Evolutionary conservation across 768 basidiomycete genomes (phyloP), one percentile per base, ranked within the genome.

Genomic region (Rickenella mellea): DNA sequence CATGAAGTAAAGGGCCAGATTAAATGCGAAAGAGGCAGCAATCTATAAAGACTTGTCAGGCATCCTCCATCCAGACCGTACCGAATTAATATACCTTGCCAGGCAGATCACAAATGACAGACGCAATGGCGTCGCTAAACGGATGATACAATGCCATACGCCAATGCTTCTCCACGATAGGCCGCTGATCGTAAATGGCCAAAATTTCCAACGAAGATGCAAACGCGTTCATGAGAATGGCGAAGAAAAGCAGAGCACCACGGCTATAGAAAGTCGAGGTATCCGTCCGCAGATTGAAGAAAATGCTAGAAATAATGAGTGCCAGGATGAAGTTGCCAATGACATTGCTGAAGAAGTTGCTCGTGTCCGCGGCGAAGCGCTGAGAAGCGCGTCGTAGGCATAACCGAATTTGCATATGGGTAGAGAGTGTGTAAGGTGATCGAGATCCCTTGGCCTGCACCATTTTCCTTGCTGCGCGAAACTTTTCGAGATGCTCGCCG

Each of bases 311-410:
- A n/a, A 11, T 48, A 25, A 50, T 25, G 21, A 44, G 44, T 9
- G 49, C 46, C 48, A 56, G 48, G 11, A 45, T 15, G 11, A 46
- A 48, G 42, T 54, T 54, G 15, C 55, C 56, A 31, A 55, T 49
- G 24, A 54, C 45, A 2, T 47, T 48, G 7, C 40, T 41, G 8
- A 47, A 48, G 25, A 54, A 54, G 3, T 55, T 52, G 9, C 48
- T 41, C 30, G 58, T 43, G 48, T 74, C 71, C 9, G 67, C 71
- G 24, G 51, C 56, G 15, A 73, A 53, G 43, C 73, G 61, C 55
- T 67, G 67, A 54, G 66, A 66, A 2, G 70, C 68, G 21, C 75
- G 61, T 3, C 49, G 46, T 43, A 74, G 61, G 42, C 70, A 71
- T 5, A 69, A 56, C 19, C 59, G 54, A 42, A 73, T 53, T 48